phyloP scores from a whole-genome alignment of 169 alveolate genomes.

The Plasmodium coatneyi region DNA sequence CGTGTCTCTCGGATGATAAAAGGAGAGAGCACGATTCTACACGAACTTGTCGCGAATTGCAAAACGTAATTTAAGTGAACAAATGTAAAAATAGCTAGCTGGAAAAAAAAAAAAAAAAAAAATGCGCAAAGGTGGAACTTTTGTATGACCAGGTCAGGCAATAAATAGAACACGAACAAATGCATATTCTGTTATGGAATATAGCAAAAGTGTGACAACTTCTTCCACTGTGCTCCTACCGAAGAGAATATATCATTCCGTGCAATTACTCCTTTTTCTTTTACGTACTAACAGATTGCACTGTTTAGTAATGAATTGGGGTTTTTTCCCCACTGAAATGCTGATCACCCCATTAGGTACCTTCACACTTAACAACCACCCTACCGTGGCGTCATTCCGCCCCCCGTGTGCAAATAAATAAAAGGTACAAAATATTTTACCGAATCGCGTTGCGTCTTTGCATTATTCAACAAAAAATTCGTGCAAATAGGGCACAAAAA shows the following conservation, averaged over 20 bases:
- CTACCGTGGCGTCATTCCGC: background rate
- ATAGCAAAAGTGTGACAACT: background rate
- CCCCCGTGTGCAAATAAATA: background rate
- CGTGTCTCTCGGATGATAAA: background rate
- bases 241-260: background rate
- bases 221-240: background rate
- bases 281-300: background rate
- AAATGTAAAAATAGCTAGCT: conserved; percentile 1
- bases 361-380: background rate
- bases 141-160: background rate
- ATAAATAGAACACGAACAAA: background rate
- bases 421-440: background rate
- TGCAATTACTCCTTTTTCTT: background rate
- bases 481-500: background rate
- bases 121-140: background rate
- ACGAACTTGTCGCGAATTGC: background rate
- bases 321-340: background rate
- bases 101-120: background rate
- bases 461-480: background rate
- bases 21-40: background rate
- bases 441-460: background rate
- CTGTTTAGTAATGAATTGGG: background rate
- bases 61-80: background rate
- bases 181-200: background rate
- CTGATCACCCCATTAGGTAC: background rate